Percentiles rank a stretch among this genome's conserved stretches.
Conservation (phyloP, 805 yeast species). For the Tetrapisispora pingtungensis region DNA sequence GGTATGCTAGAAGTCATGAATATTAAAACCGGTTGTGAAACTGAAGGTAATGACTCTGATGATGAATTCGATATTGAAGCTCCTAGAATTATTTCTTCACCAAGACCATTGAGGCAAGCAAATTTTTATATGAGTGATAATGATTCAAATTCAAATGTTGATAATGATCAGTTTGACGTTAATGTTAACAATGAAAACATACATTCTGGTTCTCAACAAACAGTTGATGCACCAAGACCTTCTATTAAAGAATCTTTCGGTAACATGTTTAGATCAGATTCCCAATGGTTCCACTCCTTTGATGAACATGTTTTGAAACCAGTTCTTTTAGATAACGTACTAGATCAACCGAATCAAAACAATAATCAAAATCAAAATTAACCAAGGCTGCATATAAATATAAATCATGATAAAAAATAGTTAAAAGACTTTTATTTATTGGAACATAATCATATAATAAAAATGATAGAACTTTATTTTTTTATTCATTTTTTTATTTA, state of each 20-base stretch:
- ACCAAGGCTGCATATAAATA: not conserved
- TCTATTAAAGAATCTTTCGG: conserved; percentile 12
- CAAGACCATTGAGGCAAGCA: not conserved
- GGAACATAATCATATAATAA: too few species aligned
- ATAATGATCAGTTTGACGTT: not conserved
- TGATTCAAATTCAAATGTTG: not conserved
- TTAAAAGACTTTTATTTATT: too few species aligned
- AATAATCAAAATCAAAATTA: not conserved
- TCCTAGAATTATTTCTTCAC: conserved; percentile 26
- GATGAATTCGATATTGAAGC: conserved; percentile 94
- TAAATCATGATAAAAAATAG: not conserved
- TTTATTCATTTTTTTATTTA: not conserved
- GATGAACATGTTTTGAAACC: conserved; percentile 93
- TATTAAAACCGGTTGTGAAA: conserved; percentile 83
- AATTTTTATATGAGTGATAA: conserved; percentile 14
- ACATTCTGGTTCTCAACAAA: not conserved
- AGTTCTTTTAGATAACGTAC: conserved; percentile 56
- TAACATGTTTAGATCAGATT: conserved; percentile 28
- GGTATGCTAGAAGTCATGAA: conserved; percentile 94
- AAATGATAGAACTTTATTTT: not conserved
- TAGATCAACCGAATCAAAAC: not conserved
- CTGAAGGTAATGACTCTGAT: conserved; percentile 66
- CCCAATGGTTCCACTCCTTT: conserved; percentile 85
- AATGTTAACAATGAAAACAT: not conserved
- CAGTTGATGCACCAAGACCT: not conserved